Evolutionary conservation across 371 early-diverging fungal genomes (phyloP).

Genomic region (Caulochytrium protostelioides): DNA sequence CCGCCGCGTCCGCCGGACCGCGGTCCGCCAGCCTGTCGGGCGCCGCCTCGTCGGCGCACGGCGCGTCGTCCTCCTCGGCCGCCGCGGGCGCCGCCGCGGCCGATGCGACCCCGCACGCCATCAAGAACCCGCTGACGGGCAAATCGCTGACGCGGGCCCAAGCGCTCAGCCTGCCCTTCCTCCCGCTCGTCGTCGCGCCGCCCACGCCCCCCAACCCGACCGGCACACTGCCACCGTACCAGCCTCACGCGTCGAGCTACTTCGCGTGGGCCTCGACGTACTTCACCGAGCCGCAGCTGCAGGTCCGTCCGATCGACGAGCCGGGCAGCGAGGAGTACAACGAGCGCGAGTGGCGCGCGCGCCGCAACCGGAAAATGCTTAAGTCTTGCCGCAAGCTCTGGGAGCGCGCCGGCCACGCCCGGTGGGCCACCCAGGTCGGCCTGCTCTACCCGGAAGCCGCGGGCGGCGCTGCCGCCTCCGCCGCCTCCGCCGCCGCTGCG

Average conservation of each 20-base stretch:
- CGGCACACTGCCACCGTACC: not conserved
- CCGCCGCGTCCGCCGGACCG: constrained; percentile 1
- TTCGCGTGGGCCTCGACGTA: constrained; percentile 71
- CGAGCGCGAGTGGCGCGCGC: constrained; percentile 51
- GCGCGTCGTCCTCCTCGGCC: constrained; percentile 5
- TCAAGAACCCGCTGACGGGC: not conserved
- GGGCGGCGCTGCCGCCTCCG: too few species aligned
- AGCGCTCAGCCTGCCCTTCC: not conserved
- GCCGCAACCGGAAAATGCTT: constrained; percentile 46
- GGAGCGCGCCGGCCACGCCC: constrained; percentile 16
- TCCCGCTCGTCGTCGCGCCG: not conserved
- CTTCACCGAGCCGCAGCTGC: constrained; percentile 75
- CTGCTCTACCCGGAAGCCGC: too few species aligned
- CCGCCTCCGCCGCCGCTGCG: too few species aligned
- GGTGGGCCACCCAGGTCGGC: not conserved
- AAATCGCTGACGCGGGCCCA: not conserved
- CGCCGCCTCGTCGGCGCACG: too few species aligned
- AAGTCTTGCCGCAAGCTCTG: constrained; percentile 25
- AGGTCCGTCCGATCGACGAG: constrained; percentile 59
- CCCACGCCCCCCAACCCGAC: not conserved
- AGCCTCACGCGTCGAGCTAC: constrained; percentile 27
- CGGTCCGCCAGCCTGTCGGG: too few species aligned
- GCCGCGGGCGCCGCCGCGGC: not conserved
- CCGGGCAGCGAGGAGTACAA: constrained; percentile 59
- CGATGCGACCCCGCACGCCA: not conserved